These are phyloP conservation scores for Hypholoma sublateritium DNA, from an alignment of 768 basidiomycete species.

Conservation along the genomic window DNA sequence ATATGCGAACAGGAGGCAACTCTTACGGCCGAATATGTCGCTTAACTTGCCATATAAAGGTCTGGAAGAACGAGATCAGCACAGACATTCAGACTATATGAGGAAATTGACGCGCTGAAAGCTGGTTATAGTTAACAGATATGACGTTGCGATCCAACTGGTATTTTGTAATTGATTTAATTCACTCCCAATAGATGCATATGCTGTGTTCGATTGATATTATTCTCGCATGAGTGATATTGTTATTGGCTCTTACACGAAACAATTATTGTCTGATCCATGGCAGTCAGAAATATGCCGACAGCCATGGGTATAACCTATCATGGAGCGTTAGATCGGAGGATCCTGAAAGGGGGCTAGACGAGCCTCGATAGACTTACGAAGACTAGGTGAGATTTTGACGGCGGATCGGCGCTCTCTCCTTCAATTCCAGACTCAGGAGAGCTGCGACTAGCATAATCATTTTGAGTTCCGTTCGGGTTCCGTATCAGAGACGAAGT, in stretches of 20 bases:
- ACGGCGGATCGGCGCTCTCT: background rate
- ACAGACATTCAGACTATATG: background rate
- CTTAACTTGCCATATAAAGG: conserved; percentile 65
- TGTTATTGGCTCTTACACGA: conserved; percentile 31
- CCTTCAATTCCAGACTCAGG: background rate
- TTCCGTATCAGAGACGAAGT: background rate
- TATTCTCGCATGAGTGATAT: background rate
- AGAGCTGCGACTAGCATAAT: background rate
- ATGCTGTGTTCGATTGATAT: conserved; percentile 29
- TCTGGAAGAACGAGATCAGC: conserved; percentile 26
- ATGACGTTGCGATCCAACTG: conserved; percentile 66
- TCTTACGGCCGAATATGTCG: conserved; percentile 65
- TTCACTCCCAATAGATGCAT: conserved; percentile 57
- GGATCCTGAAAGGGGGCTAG: background rate
- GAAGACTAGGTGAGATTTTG: conserved; percentile 1
- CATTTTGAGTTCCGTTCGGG: background rate
- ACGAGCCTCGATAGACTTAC: background rate
- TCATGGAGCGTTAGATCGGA: background rate
- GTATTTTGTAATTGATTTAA: conserved; percentile 62
- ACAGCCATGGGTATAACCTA: conserved; percentile 49
- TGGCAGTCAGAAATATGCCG: conserved; percentile 46
- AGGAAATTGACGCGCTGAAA: conserved; percentile 45
- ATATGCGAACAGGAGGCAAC: conserved; percentile 56
- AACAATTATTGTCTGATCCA: conserved; percentile 51
- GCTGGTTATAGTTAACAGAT: conserved; percentile 58